phyloP scores from a whole-genome alignment of 2,329 filamentous ascomycete species.

The Fusarium ambrosium region DNA sequence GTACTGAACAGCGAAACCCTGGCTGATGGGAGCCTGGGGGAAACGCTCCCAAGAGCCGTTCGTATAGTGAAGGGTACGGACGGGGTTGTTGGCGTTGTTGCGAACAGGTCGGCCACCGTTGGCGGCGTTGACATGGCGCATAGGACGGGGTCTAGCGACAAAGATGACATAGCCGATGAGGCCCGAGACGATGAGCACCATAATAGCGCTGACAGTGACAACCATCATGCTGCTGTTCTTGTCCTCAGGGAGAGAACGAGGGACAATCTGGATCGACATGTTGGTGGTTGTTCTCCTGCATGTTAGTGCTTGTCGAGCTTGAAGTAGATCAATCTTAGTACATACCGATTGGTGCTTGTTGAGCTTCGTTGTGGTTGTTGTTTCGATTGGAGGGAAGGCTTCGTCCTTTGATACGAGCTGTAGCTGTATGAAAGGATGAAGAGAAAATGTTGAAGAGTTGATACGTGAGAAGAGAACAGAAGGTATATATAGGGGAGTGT shows the following conservation, averaged over 20 bases:
- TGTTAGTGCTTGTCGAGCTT: neutral
- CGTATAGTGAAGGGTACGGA: neutral
- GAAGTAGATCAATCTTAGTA: neutral
- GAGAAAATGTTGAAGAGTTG: neutral
- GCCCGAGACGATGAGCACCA: neutral
- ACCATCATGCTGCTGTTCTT: neutral
- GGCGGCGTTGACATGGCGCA: neutral
- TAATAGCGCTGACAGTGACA: neutral
- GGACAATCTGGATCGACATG: neutral
- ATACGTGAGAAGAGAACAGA: neutral
- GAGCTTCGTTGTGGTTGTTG: neutral
- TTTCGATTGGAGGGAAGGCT: neutral
- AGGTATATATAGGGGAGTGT: neutral
- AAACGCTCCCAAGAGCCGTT: neutral
- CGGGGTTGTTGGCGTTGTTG: neutral
- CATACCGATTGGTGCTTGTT: neutral
- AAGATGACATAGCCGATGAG: neutral
- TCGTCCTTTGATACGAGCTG: conserved; percentile 2
- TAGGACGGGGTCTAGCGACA: neutral
- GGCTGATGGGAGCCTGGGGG: neutral
- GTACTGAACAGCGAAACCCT: neutral
- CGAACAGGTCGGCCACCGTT: neutral
- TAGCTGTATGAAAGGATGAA: neutral
- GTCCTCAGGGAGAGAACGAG: neutral
- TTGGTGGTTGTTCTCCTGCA: neutral